Evolutionary conservation across 371 early-diverging fungal genomes (phyloP).

Genomic region (Mortierella sp.): DNA sequence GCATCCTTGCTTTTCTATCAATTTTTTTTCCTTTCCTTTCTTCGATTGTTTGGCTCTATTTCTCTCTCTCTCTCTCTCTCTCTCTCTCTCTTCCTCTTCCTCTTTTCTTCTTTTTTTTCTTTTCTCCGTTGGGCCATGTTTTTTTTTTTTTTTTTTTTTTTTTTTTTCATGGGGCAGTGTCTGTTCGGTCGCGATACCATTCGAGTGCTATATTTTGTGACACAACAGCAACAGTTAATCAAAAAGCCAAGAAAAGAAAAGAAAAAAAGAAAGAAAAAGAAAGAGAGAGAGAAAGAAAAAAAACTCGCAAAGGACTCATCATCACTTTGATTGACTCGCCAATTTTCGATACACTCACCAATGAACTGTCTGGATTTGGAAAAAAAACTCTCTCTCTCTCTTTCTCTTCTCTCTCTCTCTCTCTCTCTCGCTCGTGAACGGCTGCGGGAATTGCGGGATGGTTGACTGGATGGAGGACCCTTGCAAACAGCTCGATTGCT

Average conservation of each 20-base stretch:
- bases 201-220: too few species aligned
- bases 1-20: too few species aligned
- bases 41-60: too few species aligned
- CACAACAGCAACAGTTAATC: too few species aligned
- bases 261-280: background rate
- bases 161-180: background rate
- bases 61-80: too few species aligned
- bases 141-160: background rate
- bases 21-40: too few species aligned
- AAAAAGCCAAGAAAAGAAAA: background rate
- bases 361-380: background rate
- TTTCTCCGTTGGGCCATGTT: background rate
- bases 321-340: background rate
- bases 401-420: background rate
- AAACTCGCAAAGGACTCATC: background rate
- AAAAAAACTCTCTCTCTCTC: background rate
- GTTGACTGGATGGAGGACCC: background rate
- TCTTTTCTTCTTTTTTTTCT: background rate
- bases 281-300: background rate
- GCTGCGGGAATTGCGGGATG: background rate
- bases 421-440: background rate
- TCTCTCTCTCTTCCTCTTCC: background rate
- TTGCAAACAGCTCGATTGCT: background rate
- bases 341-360: background rate
- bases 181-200: too few species aligned